Evolutionary conservation across 345 rosid genomes (phyloP), one percentile per base, ranked within the genome.

Genomic region (Rhodomyrtus tomentosa): DNA sequence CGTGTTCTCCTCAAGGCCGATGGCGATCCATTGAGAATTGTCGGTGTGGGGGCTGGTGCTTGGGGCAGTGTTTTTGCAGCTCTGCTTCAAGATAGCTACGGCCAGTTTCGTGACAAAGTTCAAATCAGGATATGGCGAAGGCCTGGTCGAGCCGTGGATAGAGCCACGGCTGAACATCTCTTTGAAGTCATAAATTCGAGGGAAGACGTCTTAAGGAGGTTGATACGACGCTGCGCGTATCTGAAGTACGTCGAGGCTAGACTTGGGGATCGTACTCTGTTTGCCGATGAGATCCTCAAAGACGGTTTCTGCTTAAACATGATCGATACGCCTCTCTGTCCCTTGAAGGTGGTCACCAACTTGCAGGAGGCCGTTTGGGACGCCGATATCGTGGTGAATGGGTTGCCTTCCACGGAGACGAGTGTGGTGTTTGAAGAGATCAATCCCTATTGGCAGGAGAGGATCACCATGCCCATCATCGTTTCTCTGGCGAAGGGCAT

Each of bases 51-150:
- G 55, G 96, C 98, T 0, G 98, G 98, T 25, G 98, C 98, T 56
- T 94, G 98, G 98, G 98, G 98, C 13, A 94, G 98, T 89, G 98
- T 94, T 84, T 94, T 94, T 82, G 92, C 93, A 16, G 95, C 98
- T 83, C 85, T 94, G 86, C 83, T 94, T 74, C 98, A 94, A 88
- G 96, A 94, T 52, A 92, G 89, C 84, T 94, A 93, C 50, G 96
- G 98, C 7, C 91, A 87, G 62, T 92, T 91, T 73, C 90, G 98
- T 11, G 95, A 94, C 40, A 94, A 93, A 89, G 88, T 94, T 81
- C 95, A 91, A 29, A 91, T 94, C 88, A 91, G 98, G 87, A 92
- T 93, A 54, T 94, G 98, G 98, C 89, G 98, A 80, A 92, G 98
- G 86, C 89, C 96, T 1, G 98, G 93, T 32, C 89, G 89, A 84